Conservation (phyloP, 2,329 filamentous ascomycete species). For the Trichothecium roseum region DNA sequence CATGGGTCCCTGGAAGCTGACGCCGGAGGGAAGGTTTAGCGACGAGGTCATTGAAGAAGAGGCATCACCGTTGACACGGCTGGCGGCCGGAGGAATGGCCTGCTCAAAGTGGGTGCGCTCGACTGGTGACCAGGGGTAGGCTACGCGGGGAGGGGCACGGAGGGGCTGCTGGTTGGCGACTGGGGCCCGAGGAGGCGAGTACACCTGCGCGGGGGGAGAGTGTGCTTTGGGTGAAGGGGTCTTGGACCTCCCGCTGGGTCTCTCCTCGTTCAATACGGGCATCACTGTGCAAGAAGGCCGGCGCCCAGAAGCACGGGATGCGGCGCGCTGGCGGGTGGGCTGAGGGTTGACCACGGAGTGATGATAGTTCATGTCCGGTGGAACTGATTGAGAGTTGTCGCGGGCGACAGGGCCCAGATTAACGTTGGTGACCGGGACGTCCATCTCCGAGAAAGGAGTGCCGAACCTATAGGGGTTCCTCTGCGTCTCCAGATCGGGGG, state of each 20-base stretch:
- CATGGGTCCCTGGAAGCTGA: slow-evolving; percentile 77
- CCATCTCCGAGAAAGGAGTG: slow-evolving; percentile 87
- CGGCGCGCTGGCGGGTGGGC: slow-evolving; percentile 25
- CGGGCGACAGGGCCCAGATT: slow-evolving; percentile 63
- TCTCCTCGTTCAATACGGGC: slow-evolving; percentile 59
- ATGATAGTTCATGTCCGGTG: slow-evolving; percentile 82
- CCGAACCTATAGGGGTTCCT: slow-evolving; percentile 59
- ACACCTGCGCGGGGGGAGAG: not conserved
- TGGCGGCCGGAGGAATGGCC: slow-evolving; percentile 26
- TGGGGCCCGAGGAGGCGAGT: slow-evolving; percentile 20
- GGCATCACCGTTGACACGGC: slow-evolving; percentile 10
- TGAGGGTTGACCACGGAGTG: slow-evolving; percentile 21
- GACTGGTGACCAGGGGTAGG: slow-evolving; percentile 46
- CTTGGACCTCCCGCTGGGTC: slow-evolving; percentile 27
- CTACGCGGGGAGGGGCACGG: slow-evolving; percentile 41
- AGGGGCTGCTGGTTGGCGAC: slow-evolving; percentile 27
- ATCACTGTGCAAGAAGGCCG: slow-evolving; percentile 60
- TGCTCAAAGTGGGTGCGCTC: slow-evolving; percentile 35
- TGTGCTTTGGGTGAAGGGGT: slow-evolving; percentile 16
- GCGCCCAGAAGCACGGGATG: slow-evolving; percentile 46
- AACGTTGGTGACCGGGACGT: slow-evolving; percentile 70
- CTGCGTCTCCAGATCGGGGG: slow-evolving; percentile 47
- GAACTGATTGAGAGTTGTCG: slow-evolving; percentile 79
- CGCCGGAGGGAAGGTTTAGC: slow-evolving; percentile 32
- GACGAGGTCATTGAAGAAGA: slow-evolving; percentile 17